phyloP scores from a whole-genome alignment of 2,329 filamentous ascomycete genomes.

The Colletotrichum orbiculare region DNA sequence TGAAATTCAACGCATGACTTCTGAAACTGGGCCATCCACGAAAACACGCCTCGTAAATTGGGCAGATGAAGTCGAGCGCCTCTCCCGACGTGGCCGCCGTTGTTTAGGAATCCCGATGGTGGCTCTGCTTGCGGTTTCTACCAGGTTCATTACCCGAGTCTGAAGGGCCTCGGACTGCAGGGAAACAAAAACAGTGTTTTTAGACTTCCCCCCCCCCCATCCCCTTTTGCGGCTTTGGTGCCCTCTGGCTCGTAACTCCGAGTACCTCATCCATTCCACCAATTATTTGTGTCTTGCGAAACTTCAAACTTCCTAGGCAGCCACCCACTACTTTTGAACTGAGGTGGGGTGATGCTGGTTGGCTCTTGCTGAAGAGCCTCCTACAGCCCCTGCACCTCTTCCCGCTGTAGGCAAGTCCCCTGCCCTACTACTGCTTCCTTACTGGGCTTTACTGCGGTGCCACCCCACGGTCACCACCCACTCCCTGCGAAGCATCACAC shows the following conservation, averaged over 20 bases:
- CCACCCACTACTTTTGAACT: too few relatives aligned
- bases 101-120: conserved; percentile 7
- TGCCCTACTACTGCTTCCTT: too few relatives aligned
- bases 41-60: too few relatives aligned
- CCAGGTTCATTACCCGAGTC: conserved; percentile 5
- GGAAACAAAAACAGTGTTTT: too few relatives aligned
- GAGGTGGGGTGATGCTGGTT: conserved; percentile 32
- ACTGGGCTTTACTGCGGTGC: too few relatives aligned
- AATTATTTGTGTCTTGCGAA: too few relatives aligned
- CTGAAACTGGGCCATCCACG: conserved; percentile 2
- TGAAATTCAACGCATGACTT: conserved; percentile 7
- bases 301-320: too few relatives aligned
- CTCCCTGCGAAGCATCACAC: conserved; percentile 26
- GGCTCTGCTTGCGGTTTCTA: conserved; percentile 12
- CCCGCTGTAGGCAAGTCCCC: not conserved
- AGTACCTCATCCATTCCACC: too few relatives aligned
- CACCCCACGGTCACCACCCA: too few relatives aligned
- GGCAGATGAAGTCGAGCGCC: not conserved
- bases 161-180: not conserved
- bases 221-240: too few relatives aligned
- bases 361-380: conserved; percentile 24
- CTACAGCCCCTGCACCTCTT: conserved; percentile 19
- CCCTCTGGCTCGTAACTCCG: too few relatives aligned
- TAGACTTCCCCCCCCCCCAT: too few relatives aligned
- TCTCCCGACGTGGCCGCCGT: conserved; percentile 22